Base-by-base conservation (phyloP, 495 filamentous ascomycete species). In the Aspergillus incahuasiensis region DNA sequence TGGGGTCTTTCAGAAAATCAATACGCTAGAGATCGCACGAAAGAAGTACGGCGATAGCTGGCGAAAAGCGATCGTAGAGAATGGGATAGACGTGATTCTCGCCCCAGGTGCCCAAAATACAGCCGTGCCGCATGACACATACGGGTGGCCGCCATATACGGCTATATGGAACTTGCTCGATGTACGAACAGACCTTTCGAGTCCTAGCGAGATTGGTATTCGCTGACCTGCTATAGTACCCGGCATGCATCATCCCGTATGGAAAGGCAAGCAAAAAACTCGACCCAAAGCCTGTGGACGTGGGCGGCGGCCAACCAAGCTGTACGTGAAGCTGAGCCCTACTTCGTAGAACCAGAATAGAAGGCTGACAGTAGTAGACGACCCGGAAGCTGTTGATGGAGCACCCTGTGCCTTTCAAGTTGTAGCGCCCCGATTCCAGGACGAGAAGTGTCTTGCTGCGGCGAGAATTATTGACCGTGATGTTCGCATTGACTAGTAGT, bases 111-210 rank as follows among this genome's bases (percentile, higher is more conserved):
- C 74, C 21, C 74, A 78, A 64, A 74, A 61, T n/a, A 79, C 78
- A 2, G 79, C 80, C 3, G 71, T 75, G 18, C 66, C 66, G 19
- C 70, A 79, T 61, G 80, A 83, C 64, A 74, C 71, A 0, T 83
- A 70, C 58, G 78, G 77, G 0, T 66, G 75, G 62, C 68, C 75
- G 16, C 58, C 73, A n/a, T 82, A 82, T 60, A 81, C 80, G 5
- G 57, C 73, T 9, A 48, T 81, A 25, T 71, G 71, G 68, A 82
- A 81, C 59, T n/a, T 81, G 54, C 43, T 82, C 5, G 78, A 82
- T 64, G 80, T 81, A 63, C 6, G 41, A 5, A 48, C 6, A 21
- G 18, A 48, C 19, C 13, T 12, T 46, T 8, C 9, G 22, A 13
- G 7, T 5, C 16, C 30, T 16, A 6, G 16, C 1, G 5, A 12